Evolutionary conservation across 2,329 filamentous ascomycete species (phyloP).

Genomic region (Rugonectria rugulosa): DNA sequence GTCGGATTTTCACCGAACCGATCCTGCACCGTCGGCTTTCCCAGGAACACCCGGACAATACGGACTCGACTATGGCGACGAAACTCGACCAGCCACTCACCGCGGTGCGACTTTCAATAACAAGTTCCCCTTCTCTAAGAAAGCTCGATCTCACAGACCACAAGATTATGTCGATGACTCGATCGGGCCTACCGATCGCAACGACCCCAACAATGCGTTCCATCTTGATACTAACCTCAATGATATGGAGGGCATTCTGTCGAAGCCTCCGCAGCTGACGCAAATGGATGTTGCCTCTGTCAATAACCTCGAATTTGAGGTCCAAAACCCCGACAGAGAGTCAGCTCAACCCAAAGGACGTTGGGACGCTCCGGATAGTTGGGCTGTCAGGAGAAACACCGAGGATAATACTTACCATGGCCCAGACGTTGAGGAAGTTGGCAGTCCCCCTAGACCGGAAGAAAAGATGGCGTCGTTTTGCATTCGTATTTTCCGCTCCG

Average conservation of each 20-base stretch:
- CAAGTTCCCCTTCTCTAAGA: slow-evolving; percentile 69
- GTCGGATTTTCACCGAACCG: slow-evolving; percentile 52
- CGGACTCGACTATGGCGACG: slow-evolving; percentile 41
- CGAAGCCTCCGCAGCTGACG: slow-evolving; percentile 72
- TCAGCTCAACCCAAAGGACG: slow-evolving; percentile 58
- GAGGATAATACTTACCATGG: slow-evolving; percentile 68
- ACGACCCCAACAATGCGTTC: slow-evolving; percentile 69
- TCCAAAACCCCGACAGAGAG: slow-evolving; percentile 43
- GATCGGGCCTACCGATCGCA: slow-evolving; percentile 66
- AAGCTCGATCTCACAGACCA: slow-evolving; percentile 54
- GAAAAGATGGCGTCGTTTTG: slow-evolving; percentile 83
- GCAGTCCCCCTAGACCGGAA: slow-evolving; percentile 72
- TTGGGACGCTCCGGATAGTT: slow-evolving; percentile 96
- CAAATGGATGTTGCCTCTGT: slow-evolving; percentile 69
- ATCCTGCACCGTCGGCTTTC: slow-evolving; percentile 48
- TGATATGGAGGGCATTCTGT: slow-evolving; percentile 91
- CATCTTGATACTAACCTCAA: slow-evolving; percentile 86
- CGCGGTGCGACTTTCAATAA: slow-evolving; percentile 67
- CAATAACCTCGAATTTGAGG: slow-evolving; percentile 54
- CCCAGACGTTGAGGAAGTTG: slow-evolving; percentile 72
- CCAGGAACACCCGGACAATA: slow-evolving; percentile 42
- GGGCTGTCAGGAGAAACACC: slow-evolving; percentile 82
- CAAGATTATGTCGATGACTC: slow-evolving; percentile 65
- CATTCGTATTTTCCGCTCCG: slow-evolving; percentile 92
- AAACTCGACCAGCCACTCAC: slow-evolving; percentile 36